Base-by-base conservation (phyloP, 176 grass and related monocot genomes). In the Juncus inflexus region DNA sequence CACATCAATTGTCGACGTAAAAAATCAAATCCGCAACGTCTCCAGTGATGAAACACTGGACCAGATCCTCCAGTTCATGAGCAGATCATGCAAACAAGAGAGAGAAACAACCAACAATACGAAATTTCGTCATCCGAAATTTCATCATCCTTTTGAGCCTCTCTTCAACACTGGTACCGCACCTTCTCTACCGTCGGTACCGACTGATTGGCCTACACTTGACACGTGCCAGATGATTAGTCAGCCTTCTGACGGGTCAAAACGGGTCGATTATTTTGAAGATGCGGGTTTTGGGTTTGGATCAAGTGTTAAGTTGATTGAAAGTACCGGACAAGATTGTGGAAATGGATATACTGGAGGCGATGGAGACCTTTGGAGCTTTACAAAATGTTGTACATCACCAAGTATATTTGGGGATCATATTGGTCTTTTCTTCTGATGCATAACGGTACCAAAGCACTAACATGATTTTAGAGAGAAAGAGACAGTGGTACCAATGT, bases 361-460 rank as follows among this genome's bases (percentile, higher is more conserved):
- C 8, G 83, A 90, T 67, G 84, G 84, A 9, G 87, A 96, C 69
- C 84, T 96, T 14, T 96, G 91, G 91, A 96, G 79, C 70, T 74
- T 90, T 36, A 86, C 91, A 28, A 63, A 83, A 63, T 87, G 83
- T 53, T 58, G 70, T 43, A 77, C 86, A 45, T 80, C 83, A 11
- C 36, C 77, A 77, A 76, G 49, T 81, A 80, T 39, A 74, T 28
- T 47, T 6, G 43, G 43, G 2, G 77, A 73, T 55, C 87, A 69
- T 78, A 78, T 13, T 13, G 62, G 58, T 58, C 60, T 55, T 58
- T 59, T 75, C 43, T 81, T 62, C 19, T 28, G 19, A 28, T 75
- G 55, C 51, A 57, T 72, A 74, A 69, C 56, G 69, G 60, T 73
- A 74, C 42, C 12, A n/a, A n/a, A 39, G 77, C 68, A 80, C 69